Percentiles rank a stretch among this genome's conserved stretches.
These are phyloP conservation scores for Penicillium daleae DNA, from an alignment of 495 filamentous ascomycete species.

Conservation along the genomic window DNA sequence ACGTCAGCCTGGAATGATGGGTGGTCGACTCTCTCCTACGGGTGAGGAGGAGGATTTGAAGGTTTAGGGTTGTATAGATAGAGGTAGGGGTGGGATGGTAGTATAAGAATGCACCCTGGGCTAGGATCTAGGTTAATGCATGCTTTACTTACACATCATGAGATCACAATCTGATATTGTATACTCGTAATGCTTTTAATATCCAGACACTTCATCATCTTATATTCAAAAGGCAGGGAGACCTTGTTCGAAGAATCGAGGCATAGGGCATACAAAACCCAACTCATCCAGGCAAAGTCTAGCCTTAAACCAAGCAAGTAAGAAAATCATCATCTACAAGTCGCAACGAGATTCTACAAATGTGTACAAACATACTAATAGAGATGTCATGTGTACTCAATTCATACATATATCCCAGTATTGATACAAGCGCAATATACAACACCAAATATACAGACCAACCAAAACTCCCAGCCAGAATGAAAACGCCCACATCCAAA, in stretches of 20 bases:
- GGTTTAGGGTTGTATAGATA: background rate
- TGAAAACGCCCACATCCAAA: background rate
- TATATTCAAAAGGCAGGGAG: background rate
- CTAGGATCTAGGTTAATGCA: too few relatives aligned
- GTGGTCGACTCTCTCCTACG: background rate
- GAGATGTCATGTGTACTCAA: background rate
- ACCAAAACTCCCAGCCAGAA: too few relatives aligned
- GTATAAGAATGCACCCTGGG: too few relatives aligned
- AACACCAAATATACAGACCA: background rate
- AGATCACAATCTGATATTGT: too few relatives aligned
- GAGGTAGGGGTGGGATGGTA: too few relatives aligned
- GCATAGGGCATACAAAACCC: background rate
- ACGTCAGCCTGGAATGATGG: slow-evolving; percentile 25
- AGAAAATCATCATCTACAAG: background rate
- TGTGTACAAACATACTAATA: too few relatives aligned
- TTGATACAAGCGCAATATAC: slow-evolving; percentile 3
- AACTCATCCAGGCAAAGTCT: too few relatives aligned
- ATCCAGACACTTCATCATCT: background rate
- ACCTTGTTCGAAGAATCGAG: background rate
- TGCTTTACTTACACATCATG: too few relatives aligned
- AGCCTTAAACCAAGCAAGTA: too few relatives aligned
- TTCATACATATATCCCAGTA: background rate
- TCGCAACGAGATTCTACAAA: background rate
- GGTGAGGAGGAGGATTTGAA: background rate
- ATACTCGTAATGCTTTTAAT: background rate